Conservation (phyloP, 2,329 filamentous ascomycete genomes). For the Bipolaris sorokiniana region DNA sequence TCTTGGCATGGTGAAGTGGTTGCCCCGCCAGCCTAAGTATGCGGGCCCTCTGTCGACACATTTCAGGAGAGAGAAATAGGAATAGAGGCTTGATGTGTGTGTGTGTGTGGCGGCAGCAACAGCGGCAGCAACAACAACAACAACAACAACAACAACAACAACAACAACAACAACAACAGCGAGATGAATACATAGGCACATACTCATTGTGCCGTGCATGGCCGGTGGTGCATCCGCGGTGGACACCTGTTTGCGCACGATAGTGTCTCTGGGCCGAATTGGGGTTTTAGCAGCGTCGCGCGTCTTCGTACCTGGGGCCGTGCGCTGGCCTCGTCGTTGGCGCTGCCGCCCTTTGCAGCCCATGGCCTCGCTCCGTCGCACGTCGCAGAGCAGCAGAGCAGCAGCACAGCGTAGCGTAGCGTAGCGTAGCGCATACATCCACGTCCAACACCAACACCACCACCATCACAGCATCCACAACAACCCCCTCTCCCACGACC, state of each 20-base stretch:
- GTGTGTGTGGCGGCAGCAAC: neutral
- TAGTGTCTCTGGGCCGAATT: slow-evolving; percentile 11
- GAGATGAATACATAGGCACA: no score
- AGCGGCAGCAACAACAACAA: neutral
- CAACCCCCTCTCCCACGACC: no score
- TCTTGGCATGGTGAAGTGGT: neutral
- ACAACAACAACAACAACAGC: no score
- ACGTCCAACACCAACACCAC: no score
- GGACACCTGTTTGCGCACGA: slow-evolving; percentile 15
- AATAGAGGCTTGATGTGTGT: neutral
- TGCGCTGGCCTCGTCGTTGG: slow-evolving; percentile 25
- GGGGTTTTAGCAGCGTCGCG: slow-evolving; percentile 24
- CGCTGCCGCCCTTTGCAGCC: slow-evolving; percentile 25
- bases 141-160: no score
- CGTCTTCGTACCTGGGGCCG: slow-evolving; percentile 25
- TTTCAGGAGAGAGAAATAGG: neutral
- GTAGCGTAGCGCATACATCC: neutral
- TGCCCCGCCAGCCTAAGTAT: slow-evolving; percentile 1
- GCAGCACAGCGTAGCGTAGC: neutral
- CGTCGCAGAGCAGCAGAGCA: slow-evolving; percentile 12
- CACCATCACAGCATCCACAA: no score
- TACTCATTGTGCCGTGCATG: neutral
- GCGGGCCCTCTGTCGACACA: neutral
- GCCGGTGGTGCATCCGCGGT: slow-evolving; percentile 7
- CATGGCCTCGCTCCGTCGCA: slow-evolving; percentile 11